These are phyloP conservation scores for Lactifluus pinguis DNA, from an alignment of 768 basidiomycete species.

Conservation along the genomic window DNA sequence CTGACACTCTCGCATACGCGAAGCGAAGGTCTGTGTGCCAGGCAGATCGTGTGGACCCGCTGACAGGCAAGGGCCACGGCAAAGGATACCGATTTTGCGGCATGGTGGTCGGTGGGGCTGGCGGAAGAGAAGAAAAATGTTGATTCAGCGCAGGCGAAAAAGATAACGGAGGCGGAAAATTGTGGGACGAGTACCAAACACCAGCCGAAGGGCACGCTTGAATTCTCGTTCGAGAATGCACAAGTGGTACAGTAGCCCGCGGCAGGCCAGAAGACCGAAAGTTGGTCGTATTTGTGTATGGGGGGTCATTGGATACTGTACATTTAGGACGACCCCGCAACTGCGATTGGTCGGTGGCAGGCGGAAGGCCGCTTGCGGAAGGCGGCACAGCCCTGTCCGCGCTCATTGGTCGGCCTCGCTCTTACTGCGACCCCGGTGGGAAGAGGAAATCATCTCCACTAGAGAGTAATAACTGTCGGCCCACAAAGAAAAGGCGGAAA, in stretches of 20 bases:
- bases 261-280: constrained; percentile 38
- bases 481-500: too few species aligned
- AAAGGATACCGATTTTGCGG: constrained; percentile 92
- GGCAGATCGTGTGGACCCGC: constrained; percentile 76
- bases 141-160: constrained; percentile 44
- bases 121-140: constrained; percentile 39
- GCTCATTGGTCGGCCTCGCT: too few species aligned
- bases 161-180: constrained; percentile 46
- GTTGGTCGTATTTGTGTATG: neutral
- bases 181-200: constrained; percentile 39
- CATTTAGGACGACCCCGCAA: too few species aligned
- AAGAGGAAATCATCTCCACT: neutral
- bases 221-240: constrained; percentile 93
- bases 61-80: constrained; percentile 78
- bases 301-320: too few species aligned
- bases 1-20: constrained; percentile 32
- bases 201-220: constrained; percentile 46
- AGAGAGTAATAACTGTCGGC: neutral
- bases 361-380: too few species aligned
- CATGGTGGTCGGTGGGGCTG: constrained; percentile 82
- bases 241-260: constrained; percentile 77
- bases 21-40: constrained; percentile 91
- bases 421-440: neutral
- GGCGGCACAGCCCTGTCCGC: too few species aligned
- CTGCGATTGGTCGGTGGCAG: too few species aligned